These are phyloP conservation scores for Boletus rubroflammeus DNA, from an alignment of 768 basidiomycete species.

Conservation along the genomic window DNA sequence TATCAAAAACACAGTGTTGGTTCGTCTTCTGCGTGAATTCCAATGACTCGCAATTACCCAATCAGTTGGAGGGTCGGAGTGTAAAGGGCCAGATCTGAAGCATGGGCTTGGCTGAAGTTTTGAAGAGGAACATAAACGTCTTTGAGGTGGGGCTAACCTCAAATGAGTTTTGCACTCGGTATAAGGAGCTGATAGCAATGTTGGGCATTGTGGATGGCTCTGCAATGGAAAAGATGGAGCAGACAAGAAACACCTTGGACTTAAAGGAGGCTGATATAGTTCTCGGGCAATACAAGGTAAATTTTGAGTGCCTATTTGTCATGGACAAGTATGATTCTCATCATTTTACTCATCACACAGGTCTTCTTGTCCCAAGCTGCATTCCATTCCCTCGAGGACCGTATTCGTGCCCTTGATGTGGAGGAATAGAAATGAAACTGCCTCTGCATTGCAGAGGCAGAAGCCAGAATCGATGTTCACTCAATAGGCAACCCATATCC, in stretches of 20 bases:
- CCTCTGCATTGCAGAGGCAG: conserved; percentile 68
- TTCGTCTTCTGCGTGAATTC: too few species aligned
- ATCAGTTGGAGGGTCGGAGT: too few species aligned
- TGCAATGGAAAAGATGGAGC: conserved; percentile 33
- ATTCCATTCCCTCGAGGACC: conserved; percentile 79
- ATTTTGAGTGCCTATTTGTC: background rate
- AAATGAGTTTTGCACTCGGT: conserved; percentile 75
- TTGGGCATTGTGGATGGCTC: conserved; percentile 58
- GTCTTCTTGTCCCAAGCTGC: conserved; percentile 83
- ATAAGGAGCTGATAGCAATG: conserved; percentile 57
- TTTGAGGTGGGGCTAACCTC: too few species aligned
- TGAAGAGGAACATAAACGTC: too few species aligned
- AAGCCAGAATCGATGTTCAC: conserved; percentile 60
- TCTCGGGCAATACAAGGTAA: conserved; percentile 79
- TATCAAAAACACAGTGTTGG: too few species aligned
- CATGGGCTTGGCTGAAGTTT: too few species aligned
- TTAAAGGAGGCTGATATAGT: conserved; percentile 47
- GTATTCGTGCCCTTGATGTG: too few species aligned
- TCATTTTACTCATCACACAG: conserved; percentile 35
- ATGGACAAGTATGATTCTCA: too few species aligned
- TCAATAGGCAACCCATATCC: conserved; percentile 67
- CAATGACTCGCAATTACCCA: too few species aligned
- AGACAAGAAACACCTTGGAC: too few species aligned
- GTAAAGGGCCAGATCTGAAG: too few species aligned
- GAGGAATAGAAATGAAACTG: conserved; percentile 55